These are phyloP conservation scores for Thelonectria olida DNA, from an alignment of 2,329 filamentous ascomycete genomes.

Conservation along the genomic window DNA sequence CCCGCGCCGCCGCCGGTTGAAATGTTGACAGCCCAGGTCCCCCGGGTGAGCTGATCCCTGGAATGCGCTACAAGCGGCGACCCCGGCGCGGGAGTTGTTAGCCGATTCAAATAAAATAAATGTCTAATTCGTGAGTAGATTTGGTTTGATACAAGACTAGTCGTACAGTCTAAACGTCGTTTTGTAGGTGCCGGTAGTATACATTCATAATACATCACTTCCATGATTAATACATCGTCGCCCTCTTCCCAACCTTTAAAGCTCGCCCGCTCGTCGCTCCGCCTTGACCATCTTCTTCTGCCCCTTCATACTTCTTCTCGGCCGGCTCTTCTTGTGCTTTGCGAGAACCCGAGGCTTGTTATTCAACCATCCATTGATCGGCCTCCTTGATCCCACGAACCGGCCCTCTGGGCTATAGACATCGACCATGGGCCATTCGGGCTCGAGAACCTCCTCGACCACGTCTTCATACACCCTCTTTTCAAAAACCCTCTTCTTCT, in stretches of 20 bases:
- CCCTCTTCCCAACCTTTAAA: neutral
- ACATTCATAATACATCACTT: neutral
- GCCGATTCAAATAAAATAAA: no score
- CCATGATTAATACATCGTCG: no score
- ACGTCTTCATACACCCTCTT: constrained; percentile 4
- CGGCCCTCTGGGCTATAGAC: constrained; percentile 87
- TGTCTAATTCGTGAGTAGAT: no score
- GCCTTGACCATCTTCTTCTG: constrained; percentile 53
- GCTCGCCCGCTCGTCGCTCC: constrained; percentile 38
- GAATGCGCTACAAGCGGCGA: constrained; percentile 4
- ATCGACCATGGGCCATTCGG: constrained; percentile 75
- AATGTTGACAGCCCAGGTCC: no score
- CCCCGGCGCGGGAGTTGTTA: neutral
- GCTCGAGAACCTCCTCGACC: constrained; percentile 24
- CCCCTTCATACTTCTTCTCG: constrained; percentile 76
- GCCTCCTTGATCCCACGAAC: constrained; percentile 72
- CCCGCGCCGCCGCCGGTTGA: no score
- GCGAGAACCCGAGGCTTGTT: constrained; percentile 63
- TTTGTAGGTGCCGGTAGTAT: neutral
- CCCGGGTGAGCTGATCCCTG: constrained; percentile 1
- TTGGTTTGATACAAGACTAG: constrained; percentile 9
- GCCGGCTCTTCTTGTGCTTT: constrained; percentile 62
- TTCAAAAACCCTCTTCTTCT: no score
- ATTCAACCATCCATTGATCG: constrained; percentile 77
- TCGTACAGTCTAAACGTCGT: constrained; percentile 11